These are phyloP conservation scores for Mycena rebaudengoi DNA, from an alignment of 768 basidiomycete species.

Conservation along the genomic window DNA sequence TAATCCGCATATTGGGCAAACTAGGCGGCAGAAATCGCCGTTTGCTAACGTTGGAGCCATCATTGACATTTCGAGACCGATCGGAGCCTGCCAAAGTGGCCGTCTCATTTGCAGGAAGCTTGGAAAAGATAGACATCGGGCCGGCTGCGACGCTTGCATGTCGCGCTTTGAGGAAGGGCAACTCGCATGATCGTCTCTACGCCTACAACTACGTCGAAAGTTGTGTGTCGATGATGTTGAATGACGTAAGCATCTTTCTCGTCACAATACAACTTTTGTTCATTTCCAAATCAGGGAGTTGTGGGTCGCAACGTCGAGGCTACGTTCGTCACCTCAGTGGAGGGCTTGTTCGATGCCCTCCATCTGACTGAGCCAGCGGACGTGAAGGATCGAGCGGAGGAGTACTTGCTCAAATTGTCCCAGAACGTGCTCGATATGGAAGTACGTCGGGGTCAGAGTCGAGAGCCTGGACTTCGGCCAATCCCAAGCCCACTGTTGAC, in stretches of 20 bases:
- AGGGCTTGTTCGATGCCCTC: constrained; percentile 82
- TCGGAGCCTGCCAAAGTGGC: constrained; percentile 75
- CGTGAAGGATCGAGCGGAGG: constrained; percentile 70
- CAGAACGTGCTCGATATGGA: constrained; percentile 80
- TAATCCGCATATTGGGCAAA: constrained; percentile 96
- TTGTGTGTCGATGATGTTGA: constrained; percentile 72
- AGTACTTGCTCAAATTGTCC: constrained; percentile 74
- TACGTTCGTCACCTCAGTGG: constrained; percentile 72
- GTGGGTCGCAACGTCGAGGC: constrained; percentile 77
- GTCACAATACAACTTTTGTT: background rate
- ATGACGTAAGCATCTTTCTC: constrained; percentile 64
- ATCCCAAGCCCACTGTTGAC: constrained; percentile 66
- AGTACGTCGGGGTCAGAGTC: constrained; percentile 64
- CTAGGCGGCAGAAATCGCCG: constrained; percentile 93
- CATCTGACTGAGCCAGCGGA: constrained; percentile 63
- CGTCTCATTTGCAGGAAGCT: constrained; percentile 77
- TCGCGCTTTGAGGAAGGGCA: constrained; percentile 62
- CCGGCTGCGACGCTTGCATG: constrained; percentile 73
- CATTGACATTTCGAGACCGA: constrained; percentile 73
- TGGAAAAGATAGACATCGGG: constrained; percentile 70
- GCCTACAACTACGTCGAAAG: constrained; percentile 78
- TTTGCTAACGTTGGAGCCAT: constrained; percentile 81
- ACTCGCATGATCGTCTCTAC: constrained; percentile 59
- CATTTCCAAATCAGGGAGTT: constrained; percentile 59
- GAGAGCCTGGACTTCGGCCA: constrained; percentile 60